phyloP scores from a whole-genome alignment of 2,329 filamentous ascomycete genomes.

The Botrytis hyacinthi region DNA sequence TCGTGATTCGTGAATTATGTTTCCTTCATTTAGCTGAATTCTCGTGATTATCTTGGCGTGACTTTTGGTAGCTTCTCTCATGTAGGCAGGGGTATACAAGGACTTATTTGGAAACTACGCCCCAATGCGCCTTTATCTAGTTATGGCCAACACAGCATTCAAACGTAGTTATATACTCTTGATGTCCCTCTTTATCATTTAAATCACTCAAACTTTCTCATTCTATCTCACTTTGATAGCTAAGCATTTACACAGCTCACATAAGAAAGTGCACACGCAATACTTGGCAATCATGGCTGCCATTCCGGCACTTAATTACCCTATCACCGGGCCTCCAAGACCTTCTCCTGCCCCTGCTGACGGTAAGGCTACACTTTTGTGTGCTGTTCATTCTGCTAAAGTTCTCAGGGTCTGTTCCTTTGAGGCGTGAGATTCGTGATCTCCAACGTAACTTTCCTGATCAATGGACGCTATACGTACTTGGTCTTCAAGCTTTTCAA shows the following conservation, averaged over 20 bases:
- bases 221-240: not conserved
- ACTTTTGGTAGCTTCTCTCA: not conserved
- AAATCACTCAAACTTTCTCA: slow-evolving; percentile 19
- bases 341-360: slow-evolving; percentile 25
- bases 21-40: slow-evolving; percentile 5
- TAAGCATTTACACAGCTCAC: not conserved
- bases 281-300: not conserved
- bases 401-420: slow-evolving; percentile 33
- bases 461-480: slow-evolving; percentile 73
- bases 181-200: not conserved
- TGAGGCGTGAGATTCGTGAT: slow-evolving; percentile 65
- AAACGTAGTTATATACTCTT: not conserved
- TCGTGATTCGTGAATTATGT: not conserved
- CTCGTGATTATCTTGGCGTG: slow-evolving; percentile 11
- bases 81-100: not conserved
- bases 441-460: slow-evolving; percentile 59
- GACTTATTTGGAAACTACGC: not conserved
- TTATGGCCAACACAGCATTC: not conserved
- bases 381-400: slow-evolving; percentile 1
- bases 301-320: slow-evolving; percentile 29
- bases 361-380: slow-evolving; percentile 19
- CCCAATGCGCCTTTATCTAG: not conserved
- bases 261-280: not conserved
- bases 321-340: slow-evolving; percentile 28
- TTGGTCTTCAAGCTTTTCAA: slow-evolving; percentile 67